These are phyloP conservation scores for Nakazawaea populi DNA, from an alignment of 805 yeast genomes.

Conservation along the genomic window DNA sequence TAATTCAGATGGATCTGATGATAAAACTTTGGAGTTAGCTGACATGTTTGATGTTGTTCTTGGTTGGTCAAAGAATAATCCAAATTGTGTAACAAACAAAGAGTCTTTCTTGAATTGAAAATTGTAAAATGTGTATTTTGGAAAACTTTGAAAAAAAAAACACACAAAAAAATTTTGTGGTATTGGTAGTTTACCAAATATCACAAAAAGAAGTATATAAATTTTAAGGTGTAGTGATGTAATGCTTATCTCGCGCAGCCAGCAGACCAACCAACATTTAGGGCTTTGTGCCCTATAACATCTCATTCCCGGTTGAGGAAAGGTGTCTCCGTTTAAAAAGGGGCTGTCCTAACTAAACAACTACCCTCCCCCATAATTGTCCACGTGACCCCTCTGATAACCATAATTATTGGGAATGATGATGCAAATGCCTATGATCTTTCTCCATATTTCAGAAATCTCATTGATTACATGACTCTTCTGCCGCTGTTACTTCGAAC, in stretches of 20 bases:
- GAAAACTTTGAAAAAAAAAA: neutral
- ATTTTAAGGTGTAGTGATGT: no score
- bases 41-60: constrained; percentile 55
- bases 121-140: constrained; percentile 1
- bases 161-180: neutral
- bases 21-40: constrained; percentile 93
- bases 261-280: no score
- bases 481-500: neutral
- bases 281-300: no score
- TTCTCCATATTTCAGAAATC: neutral
- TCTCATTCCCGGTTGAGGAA: no score
- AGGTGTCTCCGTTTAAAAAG: no score
- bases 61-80: no score
- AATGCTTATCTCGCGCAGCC: no score
- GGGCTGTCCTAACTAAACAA: no score
- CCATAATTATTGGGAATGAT: no score
- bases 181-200: no score
- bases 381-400: neutral
- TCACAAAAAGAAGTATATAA: no score
- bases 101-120: neutral
- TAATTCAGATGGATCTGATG: constrained; percentile 94
- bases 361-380: neutral
- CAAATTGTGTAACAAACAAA: neutral
- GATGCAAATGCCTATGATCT: no score
- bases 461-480: neutral